Base-by-base conservation (phyloP, 2,329 filamentous ascomycete genomes). In the Dactylellina parvicollis region DNA sequence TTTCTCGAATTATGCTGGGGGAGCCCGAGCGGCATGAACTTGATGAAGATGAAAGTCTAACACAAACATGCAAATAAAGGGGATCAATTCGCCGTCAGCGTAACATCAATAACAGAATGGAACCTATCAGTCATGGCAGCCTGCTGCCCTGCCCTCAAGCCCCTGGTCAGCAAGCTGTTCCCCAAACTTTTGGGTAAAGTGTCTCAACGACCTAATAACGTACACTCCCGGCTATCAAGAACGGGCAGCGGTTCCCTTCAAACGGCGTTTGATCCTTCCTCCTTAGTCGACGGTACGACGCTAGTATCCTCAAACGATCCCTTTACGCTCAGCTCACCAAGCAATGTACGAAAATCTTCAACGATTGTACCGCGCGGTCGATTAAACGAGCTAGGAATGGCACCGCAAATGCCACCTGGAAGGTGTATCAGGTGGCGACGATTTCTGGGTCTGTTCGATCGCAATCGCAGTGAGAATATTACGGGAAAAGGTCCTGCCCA, bases 141-240 rank as follows among this genome's bases (percentile, higher is more conserved):
- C 18, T 61, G 65, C n/a, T 61, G 47, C n/a, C 65, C 65, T 3
- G 38, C 65, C n/a, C 55, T 70, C 14, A 70, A 70, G 16, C 65
- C 65, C 12, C 28, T 70, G 1, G 34, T 54, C 12, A 44, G 36
- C 7, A 61, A 38, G 12, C 16, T 36, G 18, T 61, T 55, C 22
- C 65, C 56, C 3, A 12, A 30, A 2, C 16, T 61, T 28, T 22
- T 52, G 18, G 26, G 34, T 9, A 59, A 9, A 20, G 26, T 52
- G 7, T 44, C 62, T 2, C 54, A 59, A 20, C 8, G 54, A 18
- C 30, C 16, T n/a, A 18, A 9, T 4, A 16, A 14, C 1, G 14
- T 22, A 20, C 52, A 10, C 2, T 40, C 42, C 24, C 18, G 42
- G 20, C n/a, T 7, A 1, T 49, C 10, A 7, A 55, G 61, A 22